Evolutionary conservation across 805 yeast species (phyloP).

Genomic region (Saccharomycopsis selenospora): DNA sequence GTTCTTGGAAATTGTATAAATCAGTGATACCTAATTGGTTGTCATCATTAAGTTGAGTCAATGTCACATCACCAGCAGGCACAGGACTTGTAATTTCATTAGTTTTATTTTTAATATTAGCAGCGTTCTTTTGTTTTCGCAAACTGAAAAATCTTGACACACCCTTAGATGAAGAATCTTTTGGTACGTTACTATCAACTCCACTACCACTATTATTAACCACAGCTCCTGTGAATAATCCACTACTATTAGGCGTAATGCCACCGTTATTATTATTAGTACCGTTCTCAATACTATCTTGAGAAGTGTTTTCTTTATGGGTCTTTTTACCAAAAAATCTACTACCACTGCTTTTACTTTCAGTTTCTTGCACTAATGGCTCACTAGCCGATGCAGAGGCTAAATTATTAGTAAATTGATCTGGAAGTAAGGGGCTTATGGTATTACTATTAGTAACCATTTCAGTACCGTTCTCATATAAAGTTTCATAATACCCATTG

Average conservation of each 20-base stretch:
- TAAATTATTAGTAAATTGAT: too few relatives aligned
- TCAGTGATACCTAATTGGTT: too few relatives aligned
- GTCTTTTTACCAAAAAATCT: slow-evolving; percentile 10
- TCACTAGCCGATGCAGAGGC: too few relatives aligned
- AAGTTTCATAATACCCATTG: background rate
- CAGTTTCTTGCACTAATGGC: background rate
- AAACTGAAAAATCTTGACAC: background rate
- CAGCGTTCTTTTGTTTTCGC: background rate
- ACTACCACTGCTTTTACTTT: background rate
- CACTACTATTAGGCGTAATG: background rate
- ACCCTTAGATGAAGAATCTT: background rate
- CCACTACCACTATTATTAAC: background rate
- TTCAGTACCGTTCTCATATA: slow-evolving; percentile 10
- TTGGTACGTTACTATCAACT: background rate
- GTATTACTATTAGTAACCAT: slow-evolving; percentile 11
- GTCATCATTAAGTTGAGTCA: too few relatives aligned
- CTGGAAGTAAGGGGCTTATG: background rate
- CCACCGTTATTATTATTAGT: too few relatives aligned
- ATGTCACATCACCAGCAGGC: too few relatives aligned
- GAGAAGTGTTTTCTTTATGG: background rate
- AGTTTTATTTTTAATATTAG: too few relatives aligned
- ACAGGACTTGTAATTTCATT: too few relatives aligned
- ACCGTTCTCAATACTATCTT: background rate
- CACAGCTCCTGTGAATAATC: background rate
- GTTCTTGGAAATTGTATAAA: too few relatives aligned